A percentile compares a stretch with the other conserved stretches of the same genome.
Conservation (phyloP, 305 asterid species). For the Rubia peregrina region DNA sequence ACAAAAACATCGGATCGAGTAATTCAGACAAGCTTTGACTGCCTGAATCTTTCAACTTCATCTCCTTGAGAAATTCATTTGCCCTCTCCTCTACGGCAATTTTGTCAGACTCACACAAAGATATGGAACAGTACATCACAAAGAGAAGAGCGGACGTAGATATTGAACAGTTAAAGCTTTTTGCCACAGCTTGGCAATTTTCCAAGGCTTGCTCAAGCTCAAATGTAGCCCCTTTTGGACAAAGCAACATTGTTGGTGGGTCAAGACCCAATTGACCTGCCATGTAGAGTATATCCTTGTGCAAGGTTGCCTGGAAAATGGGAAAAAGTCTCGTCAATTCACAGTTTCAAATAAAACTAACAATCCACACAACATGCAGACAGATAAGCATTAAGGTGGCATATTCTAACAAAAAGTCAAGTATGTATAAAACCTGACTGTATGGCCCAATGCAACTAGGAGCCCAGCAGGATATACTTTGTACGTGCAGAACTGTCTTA, state of each 20-base stretch:
- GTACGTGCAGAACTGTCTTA: constrained; percentile 89
- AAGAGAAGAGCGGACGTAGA: constrained; percentile 45
- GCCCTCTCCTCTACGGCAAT: constrained; percentile 46
- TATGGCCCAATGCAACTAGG: constrained; percentile 98
- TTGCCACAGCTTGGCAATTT: constrained; percentile 83
- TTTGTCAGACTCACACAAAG: constrained; percentile 49
- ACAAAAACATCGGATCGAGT: constrained; percentile 49
- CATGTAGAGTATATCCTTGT: constrained; percentile 68
- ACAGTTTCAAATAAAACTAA: background rate
- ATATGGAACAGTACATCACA: constrained; percentile 63
- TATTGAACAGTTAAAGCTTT: constrained; percentile 64
- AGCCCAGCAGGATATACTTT: constrained; percentile 96
- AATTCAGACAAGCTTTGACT: constrained; percentile 31
- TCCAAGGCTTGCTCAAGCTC: constrained; percentile 71
- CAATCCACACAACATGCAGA: constrained; percentile 3
- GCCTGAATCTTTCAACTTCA: constrained; percentile 41
- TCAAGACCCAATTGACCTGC: constrained; percentile 97
- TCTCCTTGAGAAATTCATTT: constrained; percentile 38
- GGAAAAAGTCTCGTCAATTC: constrained; percentile 3
- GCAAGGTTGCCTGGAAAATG: constrained; percentile 67
- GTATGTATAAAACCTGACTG: constrained; percentile 60
- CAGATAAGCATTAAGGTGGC: background rate
- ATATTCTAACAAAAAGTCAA: background rate
- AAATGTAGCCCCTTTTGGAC: constrained; percentile 46
- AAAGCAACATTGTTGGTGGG: constrained; percentile 84